A percentile compares a stretch with the other conserved stretches of the same genome.
Evolutionary conservation across 2,329 filamentous ascomycete species (phyloP).

Genomic region (Kalmusia sp.): DNA sequence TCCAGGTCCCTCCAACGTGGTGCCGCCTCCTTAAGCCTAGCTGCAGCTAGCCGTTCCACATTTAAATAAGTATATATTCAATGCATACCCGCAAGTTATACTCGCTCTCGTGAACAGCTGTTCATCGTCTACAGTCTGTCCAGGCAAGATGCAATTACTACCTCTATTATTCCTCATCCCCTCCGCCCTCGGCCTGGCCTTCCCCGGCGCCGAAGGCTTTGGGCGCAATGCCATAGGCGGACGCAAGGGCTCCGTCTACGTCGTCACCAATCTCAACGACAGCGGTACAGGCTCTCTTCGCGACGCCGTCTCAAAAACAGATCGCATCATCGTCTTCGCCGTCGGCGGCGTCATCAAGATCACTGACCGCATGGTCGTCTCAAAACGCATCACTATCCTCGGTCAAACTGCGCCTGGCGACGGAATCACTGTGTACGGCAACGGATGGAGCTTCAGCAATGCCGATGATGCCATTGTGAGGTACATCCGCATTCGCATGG

Average conservation of each 20-base stretch:
- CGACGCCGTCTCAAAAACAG: conserved; percentile 57
- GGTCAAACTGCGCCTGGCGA: conserved; percentile 60
- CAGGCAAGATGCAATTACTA: conserved; percentile 9
- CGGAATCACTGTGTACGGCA: conserved; percentile 62
- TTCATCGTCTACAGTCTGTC: background rate
- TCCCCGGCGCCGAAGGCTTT: conserved; percentile 60
- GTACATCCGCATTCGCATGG: conserved; percentile 64
- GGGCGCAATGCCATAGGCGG: conserved; percentile 57
- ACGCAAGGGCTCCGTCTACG: conserved; percentile 55
- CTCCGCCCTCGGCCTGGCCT: conserved; percentile 45
- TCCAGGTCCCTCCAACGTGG: too few species aligned
- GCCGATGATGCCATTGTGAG: conserved; percentile 61
- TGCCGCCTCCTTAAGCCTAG: background rate
- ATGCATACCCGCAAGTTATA: background rate
- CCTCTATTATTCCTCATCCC: conserved; percentile 8
- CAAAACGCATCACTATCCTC: conserved; percentile 57
- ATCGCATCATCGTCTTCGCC: conserved; percentile 60
- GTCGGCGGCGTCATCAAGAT: conserved; percentile 61
- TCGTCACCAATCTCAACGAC: conserved; percentile 59
- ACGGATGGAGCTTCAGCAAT: conserved; percentile 61
- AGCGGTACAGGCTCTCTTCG: conserved; percentile 58
- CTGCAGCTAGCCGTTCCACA: background rate
- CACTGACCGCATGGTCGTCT: conserved; percentile 54
- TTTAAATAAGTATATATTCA: background rate
- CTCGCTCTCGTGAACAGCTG: background rate